Conservation (phyloP, 2,329 filamentous ascomycete genomes). For the Aureobasidium sp. region DNA sequence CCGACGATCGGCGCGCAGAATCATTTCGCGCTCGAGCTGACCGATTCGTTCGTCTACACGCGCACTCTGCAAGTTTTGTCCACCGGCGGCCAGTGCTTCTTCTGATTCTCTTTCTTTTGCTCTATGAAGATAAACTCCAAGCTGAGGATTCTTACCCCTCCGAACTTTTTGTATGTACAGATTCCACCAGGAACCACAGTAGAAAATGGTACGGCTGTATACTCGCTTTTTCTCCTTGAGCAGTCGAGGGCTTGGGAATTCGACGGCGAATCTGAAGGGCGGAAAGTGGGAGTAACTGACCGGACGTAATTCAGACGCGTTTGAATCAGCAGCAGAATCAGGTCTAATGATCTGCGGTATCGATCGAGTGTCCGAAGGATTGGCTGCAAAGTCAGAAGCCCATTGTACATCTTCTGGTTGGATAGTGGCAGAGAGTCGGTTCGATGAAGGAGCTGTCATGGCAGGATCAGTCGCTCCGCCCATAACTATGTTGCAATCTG, state of each 20-base stretch:
- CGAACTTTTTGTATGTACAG: slow-evolving; percentile 56
- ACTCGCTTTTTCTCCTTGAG: slow-evolving; percentile 54
- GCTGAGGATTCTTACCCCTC: slow-evolving; percentile 48
- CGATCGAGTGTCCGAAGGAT: slow-evolving; percentile 33
- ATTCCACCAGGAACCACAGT: slow-evolving; percentile 54
- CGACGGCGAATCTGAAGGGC: slow-evolving; percentile 52
- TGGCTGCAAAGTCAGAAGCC: slow-evolving; percentile 48
- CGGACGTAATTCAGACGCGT: slow-evolving; percentile 26
- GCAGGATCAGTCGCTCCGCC: slow-evolving; percentile 48
- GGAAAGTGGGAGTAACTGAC: slow-evolving; percentile 49
- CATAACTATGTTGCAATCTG: slow-evolving; percentile 50
- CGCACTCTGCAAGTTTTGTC: slow-evolving; percentile 32
- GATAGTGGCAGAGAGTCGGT: slow-evolving; percentile 44
- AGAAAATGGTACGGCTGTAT: slow-evolving; percentile 53
- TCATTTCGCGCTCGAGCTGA: slow-evolving; percentile 48
- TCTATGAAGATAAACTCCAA: slow-evolving; percentile 54
- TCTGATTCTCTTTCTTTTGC: slow-evolving; percentile 50
- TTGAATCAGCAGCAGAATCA: slow-evolving; percentile 21
- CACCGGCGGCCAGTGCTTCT: slow-evolving; percentile 31
- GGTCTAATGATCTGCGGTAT: slow-evolving; percentile 15
- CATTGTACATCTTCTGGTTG: slow-evolving; percentile 50
- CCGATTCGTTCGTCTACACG: slow-evolving; percentile 48
- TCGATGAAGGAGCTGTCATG: slow-evolving; percentile 40
- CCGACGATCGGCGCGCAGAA: slow-evolving; percentile 34
- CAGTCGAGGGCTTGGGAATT: slow-evolving; percentile 50